phyloP scores from a whole-genome alignment of 78 protist species.

The Dictyostelium purpureum region DNA sequence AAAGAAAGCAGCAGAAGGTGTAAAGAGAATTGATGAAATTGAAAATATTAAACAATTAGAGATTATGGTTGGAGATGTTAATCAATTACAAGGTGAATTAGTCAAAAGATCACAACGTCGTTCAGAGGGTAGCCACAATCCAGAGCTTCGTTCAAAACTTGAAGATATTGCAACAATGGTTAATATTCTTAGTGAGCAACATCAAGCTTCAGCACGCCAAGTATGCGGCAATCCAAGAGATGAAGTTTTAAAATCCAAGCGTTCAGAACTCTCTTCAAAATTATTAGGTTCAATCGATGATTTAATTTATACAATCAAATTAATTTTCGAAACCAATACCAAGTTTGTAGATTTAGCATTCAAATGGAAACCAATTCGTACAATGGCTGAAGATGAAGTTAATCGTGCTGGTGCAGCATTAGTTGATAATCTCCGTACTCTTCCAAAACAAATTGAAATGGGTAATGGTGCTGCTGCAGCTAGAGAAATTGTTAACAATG shows the following conservation, averaged over 20 bases:
- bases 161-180: slow-evolving; percentile 33
- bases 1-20: slow-evolving; percentile 68
- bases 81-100: slow-evolving; percentile 40
- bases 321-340: slow-evolving; percentile 47
- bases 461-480: slow-evolving; percentile 73
- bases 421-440: slow-evolving; percentile 22
- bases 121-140: slow-evolving; percentile 59
- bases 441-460: slow-evolving; percentile 37
- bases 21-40: slow-evolving; percentile 64
- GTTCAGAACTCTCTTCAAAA: slow-evolving; percentile 1
- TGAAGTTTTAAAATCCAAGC: neutral
- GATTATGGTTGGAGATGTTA: slow-evolving; percentile 47
- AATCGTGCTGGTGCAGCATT: neutral
- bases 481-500: slow-evolving; percentile 58
- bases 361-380: slow-evolving; percentile 77
- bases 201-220: slow-evolving; percentile 21
- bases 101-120: slow-evolving; percentile 68
- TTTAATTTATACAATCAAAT: slow-evolving; percentile 42
- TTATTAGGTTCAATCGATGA: slow-evolving; percentile 51
- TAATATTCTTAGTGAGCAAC: slow-evolving; percentile 22
- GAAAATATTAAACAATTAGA: slow-evolving; percentile 60
- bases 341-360: slow-evolving; percentile 73
- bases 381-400: slow-evolving; percentile 79
- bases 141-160: slow-evolving; percentile 53
- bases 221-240: slow-evolving; percentile 49